These are phyloP conservation scores for Sindora glabra DNA, from an alignment of 306 rosid genomes.

Conservation along the genomic window DNA sequence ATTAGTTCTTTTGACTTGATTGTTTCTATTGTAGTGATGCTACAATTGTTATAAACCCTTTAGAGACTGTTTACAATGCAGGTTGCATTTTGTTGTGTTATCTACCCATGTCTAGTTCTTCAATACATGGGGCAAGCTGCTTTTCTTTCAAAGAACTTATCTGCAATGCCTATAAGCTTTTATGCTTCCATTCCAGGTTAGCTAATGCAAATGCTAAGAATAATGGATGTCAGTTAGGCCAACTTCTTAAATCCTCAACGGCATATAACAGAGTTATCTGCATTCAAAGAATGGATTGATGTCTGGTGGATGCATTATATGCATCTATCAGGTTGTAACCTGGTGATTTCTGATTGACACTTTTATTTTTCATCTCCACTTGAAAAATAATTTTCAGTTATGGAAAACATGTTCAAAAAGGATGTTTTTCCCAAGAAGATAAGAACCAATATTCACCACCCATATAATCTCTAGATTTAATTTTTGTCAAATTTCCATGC, in stretches of 20 bases:
- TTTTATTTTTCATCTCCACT: not conserved
- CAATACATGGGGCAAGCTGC: slow-evolving; percentile 97
- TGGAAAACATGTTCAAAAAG: not conserved
- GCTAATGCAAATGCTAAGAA: slow-evolving; percentile 19
- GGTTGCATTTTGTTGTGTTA: slow-evolving; percentile 57
- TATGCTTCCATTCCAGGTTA: slow-evolving; percentile 87
- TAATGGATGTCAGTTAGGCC: not conserved
- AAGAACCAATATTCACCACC: not conserved
- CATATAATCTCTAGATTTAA: not conserved
- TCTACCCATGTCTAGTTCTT: slow-evolving; percentile 72
- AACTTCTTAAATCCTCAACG: slow-evolving; percentile 6
- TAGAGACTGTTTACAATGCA: slow-evolving; percentile 29
- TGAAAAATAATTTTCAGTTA: not conserved
- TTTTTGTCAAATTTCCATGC: slow-evolving; percentile 6
- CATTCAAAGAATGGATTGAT: not conserved
- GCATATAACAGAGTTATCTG: not conserved
- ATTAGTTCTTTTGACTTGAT: slow-evolving; percentile 2
- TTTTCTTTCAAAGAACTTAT: slow-evolving; percentile 69
- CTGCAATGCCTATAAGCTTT: slow-evolving; percentile 59
- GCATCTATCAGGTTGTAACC: not conserved
- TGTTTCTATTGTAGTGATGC: slow-evolving; percentile 6
- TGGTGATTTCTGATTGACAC: not conserved
- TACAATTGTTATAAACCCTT: slow-evolving; percentile 6
- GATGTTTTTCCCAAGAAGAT: not conserved
- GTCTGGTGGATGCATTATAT: not conserved